Conservation (phyloP, 306 rosid genomes). For the Castanea crenata region DNA sequence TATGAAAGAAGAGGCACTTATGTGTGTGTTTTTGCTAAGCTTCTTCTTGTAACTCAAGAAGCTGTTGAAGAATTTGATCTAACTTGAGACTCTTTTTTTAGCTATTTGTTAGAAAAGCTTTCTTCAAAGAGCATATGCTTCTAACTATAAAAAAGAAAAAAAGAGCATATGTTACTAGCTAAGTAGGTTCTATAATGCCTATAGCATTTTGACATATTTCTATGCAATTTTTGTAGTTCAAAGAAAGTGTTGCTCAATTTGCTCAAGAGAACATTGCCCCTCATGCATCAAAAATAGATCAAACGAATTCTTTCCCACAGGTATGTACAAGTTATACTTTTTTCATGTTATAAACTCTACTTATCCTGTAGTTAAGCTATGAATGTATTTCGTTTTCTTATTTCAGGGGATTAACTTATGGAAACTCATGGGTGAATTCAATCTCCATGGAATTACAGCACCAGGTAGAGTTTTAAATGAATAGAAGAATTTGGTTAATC, state of each 20-base stretch:
- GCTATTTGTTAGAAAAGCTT: not conserved
- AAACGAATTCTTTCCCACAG: conserved; percentile 71
- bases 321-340: conserved; percentile 24
- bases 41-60: not conserved
- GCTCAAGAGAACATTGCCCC: conserved; percentile 81
- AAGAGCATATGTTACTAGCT: not conserved
- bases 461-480: conserved; percentile 55
- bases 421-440: conserved; percentile 92
- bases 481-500: not conserved
- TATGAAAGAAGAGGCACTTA: not conserved
- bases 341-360: not conserved
- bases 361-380: conserved; percentile 7
- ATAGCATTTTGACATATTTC: conserved; percentile 14
- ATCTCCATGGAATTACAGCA: conserved; percentile 90
- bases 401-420: conserved; percentile 86
- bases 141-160: not conserved
- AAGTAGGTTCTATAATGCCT: not conserved
- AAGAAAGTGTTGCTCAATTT: conserved; percentile 84
- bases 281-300: conserved; percentile 81
- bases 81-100: not conserved
- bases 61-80: not conserved
- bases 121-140: not conserved
- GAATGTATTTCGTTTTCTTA: conserved; percentile 17
- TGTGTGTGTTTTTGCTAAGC: not conserved
- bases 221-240: conserved; percentile 55